Conservation (phyloP, 352 stramenopile genomes). For the Pythium apleroticum region DNA sequence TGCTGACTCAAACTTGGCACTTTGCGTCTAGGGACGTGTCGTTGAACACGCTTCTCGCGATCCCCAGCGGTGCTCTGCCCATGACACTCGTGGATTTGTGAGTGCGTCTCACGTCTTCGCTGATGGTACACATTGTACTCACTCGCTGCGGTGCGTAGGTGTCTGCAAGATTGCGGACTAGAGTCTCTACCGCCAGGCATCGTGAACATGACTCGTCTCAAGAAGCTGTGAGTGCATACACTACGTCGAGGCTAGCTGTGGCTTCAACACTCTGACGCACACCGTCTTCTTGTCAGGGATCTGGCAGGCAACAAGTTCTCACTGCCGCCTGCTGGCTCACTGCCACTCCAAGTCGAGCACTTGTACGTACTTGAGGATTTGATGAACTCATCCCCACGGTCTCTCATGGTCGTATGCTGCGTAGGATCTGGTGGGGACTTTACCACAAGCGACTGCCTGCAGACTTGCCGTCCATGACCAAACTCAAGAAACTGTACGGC, state of each 20-base stretch:
- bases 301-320: conserved; percentile 21
- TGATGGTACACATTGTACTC: background rate
- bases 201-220: conserved; percentile 14
- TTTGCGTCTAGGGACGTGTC: conserved; percentile 15
- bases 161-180: conserved; percentile 20
- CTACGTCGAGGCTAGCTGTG: too few relatives aligned
- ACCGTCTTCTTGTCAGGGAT: conserved; percentile 5
- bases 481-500: conserved; percentile 37
- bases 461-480: conserved; percentile 33
- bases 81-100: conserved; percentile 19
- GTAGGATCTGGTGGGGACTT: conserved; percentile 29
- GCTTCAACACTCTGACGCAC: too few relatives aligned
- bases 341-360: conserved; percentile 23
- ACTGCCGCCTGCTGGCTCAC: conserved; percentile 9
- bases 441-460: conserved; percentile 33
- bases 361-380: conserved; percentile 10
- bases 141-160: background rate
- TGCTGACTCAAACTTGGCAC: background rate
- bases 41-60: conserved; percentile 16
- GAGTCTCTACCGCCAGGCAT: conserved; percentile 13
- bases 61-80: conserved; percentile 5
- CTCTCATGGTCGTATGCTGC: background rate
- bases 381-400: too few relatives aligned
- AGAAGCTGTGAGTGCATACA: conserved; percentile 20
- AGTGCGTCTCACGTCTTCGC: background rate